These are phyloP conservation scores for Xylaria sp. DNA, from an alignment of 2,329 filamentous ascomycete species.

Conservation along the genomic window DNA sequence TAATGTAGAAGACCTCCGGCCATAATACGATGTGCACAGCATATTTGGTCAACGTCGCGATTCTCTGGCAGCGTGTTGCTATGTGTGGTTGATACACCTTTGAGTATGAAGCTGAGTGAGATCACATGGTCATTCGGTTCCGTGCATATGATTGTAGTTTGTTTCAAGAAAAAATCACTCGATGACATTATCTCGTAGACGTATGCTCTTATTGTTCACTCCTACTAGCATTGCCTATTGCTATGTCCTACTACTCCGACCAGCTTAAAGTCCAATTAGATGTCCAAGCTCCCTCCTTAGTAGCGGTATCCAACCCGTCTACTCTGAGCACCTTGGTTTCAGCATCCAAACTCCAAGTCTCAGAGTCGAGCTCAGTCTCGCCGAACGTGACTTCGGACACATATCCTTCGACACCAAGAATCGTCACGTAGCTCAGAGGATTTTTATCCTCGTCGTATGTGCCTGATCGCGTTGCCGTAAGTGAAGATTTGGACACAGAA, in stretches of 20 bases:
- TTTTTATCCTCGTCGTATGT: constrained; percentile 64
- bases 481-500: constrained; percentile 53
- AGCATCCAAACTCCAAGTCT: constrained; percentile 61
- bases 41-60: not conserved
- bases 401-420: constrained; percentile 64
- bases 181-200: too few species aligned
- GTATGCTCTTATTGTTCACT: too few species aligned
- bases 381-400: constrained; percentile 64
- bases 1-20: too few species aligned
- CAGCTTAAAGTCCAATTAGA: constrained; percentile 68
- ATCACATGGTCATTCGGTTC: too few species aligned
- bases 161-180: too few species aligned
- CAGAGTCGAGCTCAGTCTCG: constrained; percentile 54
- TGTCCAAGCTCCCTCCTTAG: constrained; percentile 67
- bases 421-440: constrained; percentile 69
- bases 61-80: not conserved
- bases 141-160: too few species aligned
- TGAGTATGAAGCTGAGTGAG: too few species aligned
- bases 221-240: not conserved
- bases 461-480: constrained; percentile 63
- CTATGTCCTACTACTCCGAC: constrained; percentile 43
- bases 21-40: not conserved
- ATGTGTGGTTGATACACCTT: too few species aligned
- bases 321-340: constrained; percentile 62
- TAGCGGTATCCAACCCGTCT: constrained; percentile 60